These are phyloP conservation scores for Annulohypoxylon truncatum DNA, from an alignment of 2,329 filamentous ascomycete species.

Conservation along the genomic window DNA sequence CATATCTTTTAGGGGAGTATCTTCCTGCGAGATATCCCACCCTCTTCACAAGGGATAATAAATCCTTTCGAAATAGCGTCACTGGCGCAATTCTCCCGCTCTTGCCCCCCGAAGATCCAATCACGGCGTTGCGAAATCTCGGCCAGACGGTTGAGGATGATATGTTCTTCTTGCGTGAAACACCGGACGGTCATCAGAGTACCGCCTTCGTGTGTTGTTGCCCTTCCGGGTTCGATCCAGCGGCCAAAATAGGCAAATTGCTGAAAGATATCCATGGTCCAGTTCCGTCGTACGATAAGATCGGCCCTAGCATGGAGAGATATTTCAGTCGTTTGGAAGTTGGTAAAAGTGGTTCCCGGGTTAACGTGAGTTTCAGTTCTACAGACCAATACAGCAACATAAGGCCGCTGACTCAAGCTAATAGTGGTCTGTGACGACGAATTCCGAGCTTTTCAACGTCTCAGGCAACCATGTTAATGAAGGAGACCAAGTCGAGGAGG, in stretches of 20 bases:
- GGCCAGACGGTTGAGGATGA: slow-evolving; percentile 67
- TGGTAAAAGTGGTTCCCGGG: slow-evolving; percentile 61
- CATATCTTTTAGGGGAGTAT: slow-evolving; percentile 59
- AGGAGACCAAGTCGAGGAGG: slow-evolving; percentile 49
- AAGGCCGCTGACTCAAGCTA: background rate
- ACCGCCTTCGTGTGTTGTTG: slow-evolving; percentile 65
- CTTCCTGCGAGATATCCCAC: slow-evolving; percentile 62
- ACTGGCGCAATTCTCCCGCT: slow-evolving; percentile 47
- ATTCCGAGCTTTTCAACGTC: slow-evolving; percentile 56
- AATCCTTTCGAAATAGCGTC: slow-evolving; percentile 54
- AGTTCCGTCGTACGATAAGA: slow-evolving; percentile 66
- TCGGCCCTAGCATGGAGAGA: slow-evolving; percentile 65
- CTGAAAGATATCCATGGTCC: slow-evolving; percentile 63
- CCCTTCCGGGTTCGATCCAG: slow-evolving; percentile 64
- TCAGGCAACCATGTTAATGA: slow-evolving; percentile 53
- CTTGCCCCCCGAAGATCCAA: slow-evolving; percentile 29
- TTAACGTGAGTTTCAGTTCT: slow-evolving; percentile 56
- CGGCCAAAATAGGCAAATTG: slow-evolving; percentile 60
- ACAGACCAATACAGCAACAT: background rate
- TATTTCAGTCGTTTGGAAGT: slow-evolving; percentile 62
- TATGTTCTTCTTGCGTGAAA: slow-evolving; percentile 61
- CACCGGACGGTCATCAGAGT: slow-evolving; percentile 55
- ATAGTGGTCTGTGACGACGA: slow-evolving; percentile 63
- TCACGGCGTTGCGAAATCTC: slow-evolving; percentile 55
- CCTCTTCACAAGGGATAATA: slow-evolving; percentile 55